phyloP scores from a whole-genome alignment of 176 grass and related monocot genomes.

The Thinopyrum elongatum region DNA sequence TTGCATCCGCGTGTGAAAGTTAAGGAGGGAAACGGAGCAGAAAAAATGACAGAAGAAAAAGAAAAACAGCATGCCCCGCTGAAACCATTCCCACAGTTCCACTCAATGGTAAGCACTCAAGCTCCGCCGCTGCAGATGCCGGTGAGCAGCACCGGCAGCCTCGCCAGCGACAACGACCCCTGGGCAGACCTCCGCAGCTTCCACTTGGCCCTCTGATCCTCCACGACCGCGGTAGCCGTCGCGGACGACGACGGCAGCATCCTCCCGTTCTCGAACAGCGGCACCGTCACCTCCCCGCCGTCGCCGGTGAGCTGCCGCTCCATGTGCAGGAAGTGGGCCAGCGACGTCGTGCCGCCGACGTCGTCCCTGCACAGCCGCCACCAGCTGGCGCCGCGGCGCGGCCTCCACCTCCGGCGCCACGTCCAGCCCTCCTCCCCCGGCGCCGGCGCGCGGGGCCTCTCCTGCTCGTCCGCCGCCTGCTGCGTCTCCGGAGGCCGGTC shows the following conservation, averaged over 20 bases:
- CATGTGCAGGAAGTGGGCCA: slow-evolving; percentile 63
- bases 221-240: not conserved
- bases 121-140: slow-evolving; percentile 57
- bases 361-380: slow-evolving; percentile 65
- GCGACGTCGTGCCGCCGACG: slow-evolving; percentile 34
- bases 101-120: not conserved
- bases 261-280: slow-evolving; percentile 52
- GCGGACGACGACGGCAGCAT: slow-evolving; percentile 22
- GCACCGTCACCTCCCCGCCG: not conserved
- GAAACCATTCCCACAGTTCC: not conserved
- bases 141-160: slow-evolving; percentile 54
- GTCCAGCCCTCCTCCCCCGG: slow-evolving; percentile 17
- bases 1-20: not conserved
- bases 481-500: not conserved
- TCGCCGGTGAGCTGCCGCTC: slow-evolving; percentile 49
- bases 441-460: not conserved
- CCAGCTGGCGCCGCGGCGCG: slow-evolving; percentile 28
- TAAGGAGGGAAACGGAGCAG: not conserved
- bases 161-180: slow-evolving; percentile 32
- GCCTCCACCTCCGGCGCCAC: slow-evolving; percentile 23
- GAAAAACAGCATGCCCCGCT: not conserved
- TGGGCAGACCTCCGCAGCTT: slow-evolving; percentile 27
- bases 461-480: not conserved
- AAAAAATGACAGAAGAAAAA: not conserved
- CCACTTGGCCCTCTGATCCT: slow-evolving; percentile 18